A percentile compares a stretch with the other conserved stretches of the same genome.
phyloP scores from a whole-genome alignment of 345 rosid species.

The Lepidium africanum region DNA sequence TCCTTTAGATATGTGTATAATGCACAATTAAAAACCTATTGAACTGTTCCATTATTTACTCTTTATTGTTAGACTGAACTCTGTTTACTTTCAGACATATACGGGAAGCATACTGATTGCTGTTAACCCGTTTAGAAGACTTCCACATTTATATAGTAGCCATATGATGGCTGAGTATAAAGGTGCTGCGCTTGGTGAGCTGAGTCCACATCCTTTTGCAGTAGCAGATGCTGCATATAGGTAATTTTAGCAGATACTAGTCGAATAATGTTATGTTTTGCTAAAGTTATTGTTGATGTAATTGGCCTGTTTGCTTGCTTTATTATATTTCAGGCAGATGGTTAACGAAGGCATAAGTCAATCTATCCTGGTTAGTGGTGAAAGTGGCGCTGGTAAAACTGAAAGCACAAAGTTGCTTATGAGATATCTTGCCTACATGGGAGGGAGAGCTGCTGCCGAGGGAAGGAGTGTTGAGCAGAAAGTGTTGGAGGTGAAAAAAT shows the following conservation, averaged over 20 bases:
- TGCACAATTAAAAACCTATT: not conserved
- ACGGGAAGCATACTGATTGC: slow-evolving; percentile 94
- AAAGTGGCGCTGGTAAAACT: slow-evolving; percentile 99
- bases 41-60: not conserved
- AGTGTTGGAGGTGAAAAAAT: slow-evolving; percentile 78
- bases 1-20: not conserved
- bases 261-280: not conserved
- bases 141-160: slow-evolving; percentile 88
- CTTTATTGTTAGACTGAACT: not conserved
- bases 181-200: slow-evolving; percentile 93
- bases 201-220: slow-evolving; percentile 98
- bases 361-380: slow-evolving; percentile 94
- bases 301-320: not conserved
- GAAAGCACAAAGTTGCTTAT: slow-evolving; percentile 96
- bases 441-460: slow-evolving; percentile 90
- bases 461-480: slow-evolving; percentile 97
- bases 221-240: slow-evolving; percentile 99
- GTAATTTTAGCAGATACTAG: slow-evolving; percentile 28
- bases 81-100: slow-evolving; percentile 59
- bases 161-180: slow-evolving; percentile 98
- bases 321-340: slow-evolving; percentile 59
- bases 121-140: slow-evolving; percentile 89
- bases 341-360: slow-evolving; percentile 85
- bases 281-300: not conserved
- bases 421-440: slow-evolving; percentile 99